Conservation (phyloP, 306 rosid genomes). For the Inga laurina region DNA sequence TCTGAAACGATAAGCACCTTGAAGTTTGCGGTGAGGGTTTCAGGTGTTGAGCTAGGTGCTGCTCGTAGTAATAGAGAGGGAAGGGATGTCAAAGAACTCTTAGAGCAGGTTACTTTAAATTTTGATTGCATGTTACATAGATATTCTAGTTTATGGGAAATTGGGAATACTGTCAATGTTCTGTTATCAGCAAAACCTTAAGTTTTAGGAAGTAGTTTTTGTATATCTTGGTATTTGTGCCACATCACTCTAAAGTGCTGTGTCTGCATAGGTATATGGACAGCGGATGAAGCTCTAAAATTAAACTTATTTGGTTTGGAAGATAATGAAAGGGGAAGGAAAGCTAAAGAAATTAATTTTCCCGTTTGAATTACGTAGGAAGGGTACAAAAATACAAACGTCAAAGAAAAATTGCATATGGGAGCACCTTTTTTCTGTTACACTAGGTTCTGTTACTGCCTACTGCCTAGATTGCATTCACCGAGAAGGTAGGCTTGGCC, state of each 20-base stretch:
- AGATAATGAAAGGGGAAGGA: background rate
- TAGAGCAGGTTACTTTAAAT: conserved; percentile 76
- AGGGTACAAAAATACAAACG: background rate
- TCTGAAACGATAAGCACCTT: conserved; percentile 87
- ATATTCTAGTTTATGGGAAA: conserved; percentile 8
- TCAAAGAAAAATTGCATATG: background rate
- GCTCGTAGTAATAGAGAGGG: conserved; percentile 99
- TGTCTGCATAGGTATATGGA: background rate
- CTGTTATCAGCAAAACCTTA: conserved; percentile 20
- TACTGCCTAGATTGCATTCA: conserved; percentile 15
- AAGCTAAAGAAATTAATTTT: conserved; percentile 1
- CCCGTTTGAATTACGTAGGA: background rate
- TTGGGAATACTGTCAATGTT: conserved; percentile 7
- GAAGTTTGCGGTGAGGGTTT: conserved; percentile 99
- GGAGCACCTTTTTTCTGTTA: no score
- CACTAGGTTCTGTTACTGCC: background rate
- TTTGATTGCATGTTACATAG: conserved; percentile 14
- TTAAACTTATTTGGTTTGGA: conserved; percentile 10
- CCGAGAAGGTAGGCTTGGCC: background rate
- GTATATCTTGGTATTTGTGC: conserved; percentile 3
- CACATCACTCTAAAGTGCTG: background rate
- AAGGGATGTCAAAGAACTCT: conserved; percentile 88
- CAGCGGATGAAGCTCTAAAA: conserved; percentile 21
- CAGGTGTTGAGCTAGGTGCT: conserved; percentile 97
- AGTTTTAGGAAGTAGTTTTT: background rate